A percentile compares a stretch with the other conserved stretches of the same genome.
Conservation (phyloP, 164 flowering plant genomes). For the Dillenia suffruticosa region DNA sequence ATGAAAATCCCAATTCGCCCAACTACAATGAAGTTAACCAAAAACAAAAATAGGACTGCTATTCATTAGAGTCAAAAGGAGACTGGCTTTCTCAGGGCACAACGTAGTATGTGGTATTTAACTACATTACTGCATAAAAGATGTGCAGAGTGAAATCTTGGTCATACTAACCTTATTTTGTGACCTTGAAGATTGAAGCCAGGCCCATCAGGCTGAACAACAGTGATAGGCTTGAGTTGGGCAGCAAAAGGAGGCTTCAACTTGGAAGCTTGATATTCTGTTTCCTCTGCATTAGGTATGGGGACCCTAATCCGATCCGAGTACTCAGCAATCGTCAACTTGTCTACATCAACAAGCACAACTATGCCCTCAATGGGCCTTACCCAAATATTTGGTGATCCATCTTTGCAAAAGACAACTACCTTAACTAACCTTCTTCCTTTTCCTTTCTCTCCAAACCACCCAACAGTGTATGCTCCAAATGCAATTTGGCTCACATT, state of each 20-base stretch:
- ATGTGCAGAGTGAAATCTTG: background rate
- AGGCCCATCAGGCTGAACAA: conserved; percentile 10
- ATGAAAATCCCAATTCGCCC: too few species aligned
- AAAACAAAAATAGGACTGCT: too few species aligned
- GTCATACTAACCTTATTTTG: conserved; percentile 7
- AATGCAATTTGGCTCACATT: conserved; percentile 40
- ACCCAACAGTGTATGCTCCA: conserved; percentile 40
- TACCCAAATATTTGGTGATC: conserved; percentile 36
- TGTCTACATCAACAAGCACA: conserved; percentile 40
- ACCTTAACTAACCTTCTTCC: conserved; percentile 27
- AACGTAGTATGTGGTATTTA: too few species aligned
- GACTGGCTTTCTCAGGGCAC: too few species aligned
- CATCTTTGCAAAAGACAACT: conserved; percentile 34
- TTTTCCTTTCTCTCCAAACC: conserved; percentile 38
- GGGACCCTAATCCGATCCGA: conserved; percentile 28
- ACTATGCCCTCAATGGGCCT: conserved; percentile 58
- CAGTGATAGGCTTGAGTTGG: conserved; percentile 2
- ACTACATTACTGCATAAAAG: too few species aligned
- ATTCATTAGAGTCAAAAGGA: too few species aligned
- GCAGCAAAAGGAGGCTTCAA: conserved; percentile 6
- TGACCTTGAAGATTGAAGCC: conserved; percentile 10
- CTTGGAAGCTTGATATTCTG: conserved; percentile 7
- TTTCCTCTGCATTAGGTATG: conserved; percentile 36
- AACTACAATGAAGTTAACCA: too few species aligned
- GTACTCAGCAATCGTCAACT: conserved; percentile 25